Percentiles rank a stretch among this genome's conserved stretches.
Conservation (phyloP, 305 asterid species). For the Fraxinus paxiana region DNA sequence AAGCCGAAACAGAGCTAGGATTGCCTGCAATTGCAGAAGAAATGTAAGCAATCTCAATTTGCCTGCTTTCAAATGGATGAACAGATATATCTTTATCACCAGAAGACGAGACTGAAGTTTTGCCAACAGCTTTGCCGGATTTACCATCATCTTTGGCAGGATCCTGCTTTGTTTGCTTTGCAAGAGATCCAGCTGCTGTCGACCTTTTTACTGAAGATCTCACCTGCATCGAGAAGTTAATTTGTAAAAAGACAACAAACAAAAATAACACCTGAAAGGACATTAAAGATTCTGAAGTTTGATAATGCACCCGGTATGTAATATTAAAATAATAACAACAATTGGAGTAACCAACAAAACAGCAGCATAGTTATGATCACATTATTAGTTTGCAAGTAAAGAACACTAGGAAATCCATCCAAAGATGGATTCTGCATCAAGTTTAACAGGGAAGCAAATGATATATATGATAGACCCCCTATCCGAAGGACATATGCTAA, state of each 20-base stretch:
- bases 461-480: neutral
- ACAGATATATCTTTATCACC: conserved; percentile 30
- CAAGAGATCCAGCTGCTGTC: conserved; percentile 49
- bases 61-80: conserved; percentile 31
- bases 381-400: neutral
- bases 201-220: conserved; percentile 62
- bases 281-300: conserved; percentile 2
- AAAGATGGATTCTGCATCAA: neutral
- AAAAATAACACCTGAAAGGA: neutral
- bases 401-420: neutral
- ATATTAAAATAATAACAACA: neutral
- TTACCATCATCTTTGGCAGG: conserved; percentile 64
- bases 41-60: conserved; percentile 38
- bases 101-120: conserved; percentile 46
- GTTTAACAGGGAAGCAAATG: neutral
- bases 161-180: conserved; percentile 80
- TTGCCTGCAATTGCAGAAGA: conserved; percentile 54
- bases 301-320: neutral
- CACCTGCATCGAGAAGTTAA: conserved; percentile 41
- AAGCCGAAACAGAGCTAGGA: conserved; percentile 32
- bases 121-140: conserved; percentile 53
- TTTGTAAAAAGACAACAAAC: conserved; percentile 1
- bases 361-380: neutral
- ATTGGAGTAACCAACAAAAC: conserved; percentile 3
- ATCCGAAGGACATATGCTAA: neutral